Evolutionary conservation across 2,329 filamentous ascomycete species (phyloP).

Genomic region (Fusarium incarnatum): DNA sequence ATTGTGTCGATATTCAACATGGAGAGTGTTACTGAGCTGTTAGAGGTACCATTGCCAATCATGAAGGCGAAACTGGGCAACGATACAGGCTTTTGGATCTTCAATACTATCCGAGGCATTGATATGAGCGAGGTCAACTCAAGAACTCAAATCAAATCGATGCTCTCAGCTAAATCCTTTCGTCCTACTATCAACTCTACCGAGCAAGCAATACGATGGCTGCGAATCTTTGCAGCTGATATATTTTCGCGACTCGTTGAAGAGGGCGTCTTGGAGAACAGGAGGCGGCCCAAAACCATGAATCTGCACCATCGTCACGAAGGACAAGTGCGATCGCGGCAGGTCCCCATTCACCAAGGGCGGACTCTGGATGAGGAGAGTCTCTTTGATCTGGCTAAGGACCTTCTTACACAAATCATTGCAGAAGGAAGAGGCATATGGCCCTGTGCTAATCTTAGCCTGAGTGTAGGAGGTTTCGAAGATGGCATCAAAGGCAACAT

Average conservation of each 20-base stretch:
- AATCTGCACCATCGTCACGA: slow-evolving; percentile 84
- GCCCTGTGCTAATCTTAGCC: slow-evolving; percentile 90
- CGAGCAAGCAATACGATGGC: slow-evolving; percentile 85
- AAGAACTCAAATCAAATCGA: slow-evolving; percentile 93
- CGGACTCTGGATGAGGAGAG: slow-evolving; percentile 76
- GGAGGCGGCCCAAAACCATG: slow-evolving; percentile 85
- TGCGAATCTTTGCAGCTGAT: slow-evolving; percentile 90
- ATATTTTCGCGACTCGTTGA: slow-evolving; percentile 91
- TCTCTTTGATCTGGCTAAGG: slow-evolving; percentile 81
- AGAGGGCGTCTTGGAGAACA: slow-evolving; percentile 89
- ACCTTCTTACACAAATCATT: slow-evolving; percentile 80
- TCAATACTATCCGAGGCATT: slow-evolving; percentile 85
- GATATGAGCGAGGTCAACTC: slow-evolving; percentile 91
- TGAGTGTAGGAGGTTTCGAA: slow-evolving; percentile 93
- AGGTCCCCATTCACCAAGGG: slow-evolving; percentile 80
- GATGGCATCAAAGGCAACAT: slow-evolving; percentile 86
- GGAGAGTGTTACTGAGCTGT: slow-evolving; percentile 80
- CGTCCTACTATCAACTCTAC: slow-evolving; percentile 81
- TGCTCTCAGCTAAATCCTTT: slow-evolving; percentile 97
- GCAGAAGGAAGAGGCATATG: slow-evolving; percentile 79
- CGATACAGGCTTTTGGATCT: slow-evolving; percentile 87
- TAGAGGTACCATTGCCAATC: slow-evolving; percentile 78
- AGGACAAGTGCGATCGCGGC: slow-evolving; percentile 78
- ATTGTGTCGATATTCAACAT: slow-evolving; percentile 84
- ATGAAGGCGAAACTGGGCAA: slow-evolving; percentile 83